Percentiles rank a stretch among this genome's conserved stretches.
Evolutionary conservation across 352 stramenopile genomes (phyloP).

Genomic region (Thalassiosira hispida): DNA sequence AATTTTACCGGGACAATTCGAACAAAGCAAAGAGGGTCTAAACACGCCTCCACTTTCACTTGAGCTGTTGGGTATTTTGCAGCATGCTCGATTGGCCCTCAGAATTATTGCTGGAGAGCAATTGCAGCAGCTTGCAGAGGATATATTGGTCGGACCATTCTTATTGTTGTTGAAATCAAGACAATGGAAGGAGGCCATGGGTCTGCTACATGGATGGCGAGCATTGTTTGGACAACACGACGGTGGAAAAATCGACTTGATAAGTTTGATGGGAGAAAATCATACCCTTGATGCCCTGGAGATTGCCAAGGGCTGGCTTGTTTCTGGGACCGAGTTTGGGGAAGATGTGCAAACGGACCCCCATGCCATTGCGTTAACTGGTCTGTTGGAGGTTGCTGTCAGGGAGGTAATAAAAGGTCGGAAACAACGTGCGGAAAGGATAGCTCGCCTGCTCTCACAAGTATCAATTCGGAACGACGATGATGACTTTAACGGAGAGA

Average conservation of each 20-base stretch:
- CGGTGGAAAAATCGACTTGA: conserved; percentile 12
- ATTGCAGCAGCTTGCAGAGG: conserved; percentile 18
- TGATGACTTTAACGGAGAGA: no score
- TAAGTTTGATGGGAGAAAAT: conserved; percentile 34
- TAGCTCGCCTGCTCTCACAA: conserved; percentile 16
- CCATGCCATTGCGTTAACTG: conserved; percentile 31
- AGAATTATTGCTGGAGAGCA: conserved; percentile 16
- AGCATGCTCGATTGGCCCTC: conserved; percentile 16
- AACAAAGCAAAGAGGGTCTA: conserved; percentile 21
- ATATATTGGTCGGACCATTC: conserved; percentile 34
- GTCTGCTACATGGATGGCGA: conserved; percentile 29
- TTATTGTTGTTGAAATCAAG: conserved; percentile 34
- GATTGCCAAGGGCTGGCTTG: conserved; percentile 33
- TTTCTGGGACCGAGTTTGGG: conserved; percentile 11
- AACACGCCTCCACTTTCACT: conserved; percentile 15
- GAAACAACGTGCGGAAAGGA: conserved; percentile 10
- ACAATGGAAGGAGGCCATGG: conserved; percentile 30
- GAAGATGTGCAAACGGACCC: conserved; percentile 15
- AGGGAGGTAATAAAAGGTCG: conserved; percentile 26
- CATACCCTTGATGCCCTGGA: conserved; percentile 36
- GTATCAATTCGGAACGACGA: conserved; percentile 10
- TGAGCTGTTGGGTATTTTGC: conserved; percentile 32
- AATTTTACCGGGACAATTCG: conserved; percentile 12
- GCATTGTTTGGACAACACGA: conserved; percentile 7
- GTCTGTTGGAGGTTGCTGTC: conserved; percentile 33